phyloP scores from a whole-genome alignment of 768 basidiomycete species.

The Tephrocybe sp. region DNA sequence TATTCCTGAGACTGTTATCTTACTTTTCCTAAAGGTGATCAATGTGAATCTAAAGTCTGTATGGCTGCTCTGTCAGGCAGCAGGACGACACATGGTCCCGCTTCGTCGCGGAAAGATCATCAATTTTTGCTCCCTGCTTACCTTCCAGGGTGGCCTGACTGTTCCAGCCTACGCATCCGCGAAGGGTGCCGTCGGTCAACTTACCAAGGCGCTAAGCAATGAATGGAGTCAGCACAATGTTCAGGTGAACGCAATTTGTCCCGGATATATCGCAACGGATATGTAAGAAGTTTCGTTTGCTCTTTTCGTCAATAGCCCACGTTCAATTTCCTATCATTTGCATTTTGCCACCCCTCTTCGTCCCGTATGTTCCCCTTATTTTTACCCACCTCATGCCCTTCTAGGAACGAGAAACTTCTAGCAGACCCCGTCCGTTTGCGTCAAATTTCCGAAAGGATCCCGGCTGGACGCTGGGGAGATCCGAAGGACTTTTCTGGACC shows the following conservation, averaged over 20 bases:
- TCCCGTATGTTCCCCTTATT: background rate
- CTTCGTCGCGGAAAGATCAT: conserved; percentile 66
- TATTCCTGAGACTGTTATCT: background rate
- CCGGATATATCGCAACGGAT: conserved; percentile 87
- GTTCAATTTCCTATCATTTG: conserved; percentile 5
- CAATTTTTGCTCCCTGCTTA: conserved; percentile 64
- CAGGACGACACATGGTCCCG: conserved; percentile 87
- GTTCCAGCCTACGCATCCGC: conserved; percentile 93
- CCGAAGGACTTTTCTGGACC: conserved; percentile 76
- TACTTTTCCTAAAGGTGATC: conserved; percentile 53
- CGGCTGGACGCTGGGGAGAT: conserved; percentile 67
- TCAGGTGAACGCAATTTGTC: conserved; percentile 85
- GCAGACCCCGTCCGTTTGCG: conserved; percentile 60
- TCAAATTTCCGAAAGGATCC: conserved; percentile 75
- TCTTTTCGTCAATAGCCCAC: background rate
- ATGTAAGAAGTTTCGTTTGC: conserved; percentile 57
- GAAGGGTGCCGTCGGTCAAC: conserved; percentile 81
- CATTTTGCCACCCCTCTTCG: conserved; percentile 2
- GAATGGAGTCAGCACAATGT: conserved; percentile 90
- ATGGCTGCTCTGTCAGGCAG: conserved; percentile 82
- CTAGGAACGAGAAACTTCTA: conserved; percentile 48
- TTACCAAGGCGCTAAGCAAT: conserved; percentile 89
- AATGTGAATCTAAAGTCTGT: conserved; percentile 86
- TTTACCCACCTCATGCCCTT: conserved; percentile 4
- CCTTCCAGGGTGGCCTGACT: conserved; percentile 61